phyloP scores from a whole-genome alignment of 75 land plant genomes.

The Selaginella tamariscina region DNA sequence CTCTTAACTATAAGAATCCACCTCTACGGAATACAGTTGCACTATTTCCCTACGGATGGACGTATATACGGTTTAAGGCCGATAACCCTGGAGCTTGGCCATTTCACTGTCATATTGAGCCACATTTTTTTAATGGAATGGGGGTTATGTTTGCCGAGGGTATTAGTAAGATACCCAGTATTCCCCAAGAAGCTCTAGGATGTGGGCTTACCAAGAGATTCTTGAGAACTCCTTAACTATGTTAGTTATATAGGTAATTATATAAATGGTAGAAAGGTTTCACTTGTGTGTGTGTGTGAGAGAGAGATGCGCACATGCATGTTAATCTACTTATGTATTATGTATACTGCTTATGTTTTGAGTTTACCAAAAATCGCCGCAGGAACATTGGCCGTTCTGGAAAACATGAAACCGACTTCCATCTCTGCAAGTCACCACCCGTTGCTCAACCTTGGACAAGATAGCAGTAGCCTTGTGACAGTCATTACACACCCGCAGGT shows the following conservation, averaged over 20 bases:
- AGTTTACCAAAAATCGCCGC: too few species aligned
- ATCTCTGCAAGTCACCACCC: constrained; percentile 10
- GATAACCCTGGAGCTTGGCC: constrained; percentile 87
- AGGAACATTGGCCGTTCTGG: constrained; percentile 13
- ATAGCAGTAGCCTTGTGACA: constrained; percentile 3
- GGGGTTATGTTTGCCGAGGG: constrained; percentile 78
- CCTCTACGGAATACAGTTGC: constrained; percentile 61
- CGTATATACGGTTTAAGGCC: constrained; percentile 56
- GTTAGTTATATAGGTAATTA: too few species aligned
- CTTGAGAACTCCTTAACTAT: background rate
- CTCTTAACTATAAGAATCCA: constrained; percentile 54
- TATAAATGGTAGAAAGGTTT: too few species aligned
- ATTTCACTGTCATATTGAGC: constrained; percentile 81
- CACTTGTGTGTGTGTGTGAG: too few species aligned
- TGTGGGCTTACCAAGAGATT: constrained; percentile 52
- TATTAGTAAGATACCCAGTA: constrained; percentile 21
- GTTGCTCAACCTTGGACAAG: constrained; percentile 8
- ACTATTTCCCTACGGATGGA: constrained; percentile 80
- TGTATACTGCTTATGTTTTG: too few species aligned
- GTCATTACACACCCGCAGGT: too few species aligned
- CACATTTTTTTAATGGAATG: constrained; percentile 90
- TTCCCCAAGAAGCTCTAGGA: constrained; percentile 43
- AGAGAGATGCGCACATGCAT: too few species aligned
- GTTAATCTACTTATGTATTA: too few species aligned
- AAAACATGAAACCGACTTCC: constrained; percentile 9